Evolutionary conservation across 345 rosid genomes (phyloP), one percentile per base, ranked within the genome.

Genomic region (Aegle marmelos): DNA sequence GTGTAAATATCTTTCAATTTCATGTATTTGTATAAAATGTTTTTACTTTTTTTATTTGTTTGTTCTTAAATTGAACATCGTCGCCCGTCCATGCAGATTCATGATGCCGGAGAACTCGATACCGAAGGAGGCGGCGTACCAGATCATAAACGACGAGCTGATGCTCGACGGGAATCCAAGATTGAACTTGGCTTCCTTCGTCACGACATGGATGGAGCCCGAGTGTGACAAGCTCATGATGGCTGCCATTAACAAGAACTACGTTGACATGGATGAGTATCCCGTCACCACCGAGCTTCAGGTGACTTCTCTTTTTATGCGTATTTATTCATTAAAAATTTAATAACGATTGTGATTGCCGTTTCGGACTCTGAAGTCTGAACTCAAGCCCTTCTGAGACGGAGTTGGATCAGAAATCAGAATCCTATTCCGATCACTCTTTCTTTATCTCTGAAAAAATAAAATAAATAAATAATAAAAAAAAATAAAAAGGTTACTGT

Each of bases 171-270:
- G 98, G 28, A 93, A 90, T 78, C 98, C 98, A 0, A 89, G 98
- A 89, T 85, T 95, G 73, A 93, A 95, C 82, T 80, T 94, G 76
- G 98, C 98, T 7, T 95, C 98, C 1, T 95, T 93, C 13, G 98
- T 95, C 69, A 95, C 98, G 0, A 95, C 98, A 2, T 93, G 98
- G 98, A 95, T 95, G 98, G 97, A 95, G 78, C 98, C 98, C 5
- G 97, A 94, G 80, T 94, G 98, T 63, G 90, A 94, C 67, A 91
- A 91, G 90, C 98, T 94, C 73, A 94, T 94, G 21, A 94, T 92
- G 98, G 95, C 81, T 28, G 79, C 98, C 63, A 83, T 93, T 17
- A 94, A 93, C 90, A 94, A 94, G 87, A 94, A 94, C 90, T 94
- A 92, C 34, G 97, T 92, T 25, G 97, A 94, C 84, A 93, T 94